Percentiles rank a stretch among this genome's conserved stretches.
phyloP scores from a whole-genome alignment of 768 basidiomycete genomes.

The Dacryopinax primogenitus region DNA sequence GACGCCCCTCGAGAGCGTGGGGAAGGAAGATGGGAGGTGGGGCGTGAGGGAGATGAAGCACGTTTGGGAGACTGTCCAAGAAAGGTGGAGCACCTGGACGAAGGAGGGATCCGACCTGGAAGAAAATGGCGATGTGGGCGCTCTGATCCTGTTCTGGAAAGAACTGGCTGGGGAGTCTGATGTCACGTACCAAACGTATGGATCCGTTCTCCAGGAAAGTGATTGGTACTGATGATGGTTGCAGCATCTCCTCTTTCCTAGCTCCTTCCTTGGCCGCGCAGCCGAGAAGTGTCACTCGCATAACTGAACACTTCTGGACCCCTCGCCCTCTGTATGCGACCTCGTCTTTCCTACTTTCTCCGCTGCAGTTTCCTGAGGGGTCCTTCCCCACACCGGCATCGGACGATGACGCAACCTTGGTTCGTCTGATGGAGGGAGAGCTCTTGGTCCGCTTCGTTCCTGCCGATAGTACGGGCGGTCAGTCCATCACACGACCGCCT shows the following conservation, averaged over 20 bases:
- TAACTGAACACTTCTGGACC: not conserved
- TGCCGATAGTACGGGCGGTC: not conserved
- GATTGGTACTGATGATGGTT: not conserved
- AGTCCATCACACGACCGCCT: not conserved
- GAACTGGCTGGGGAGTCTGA: not conserved
- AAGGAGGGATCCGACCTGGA: not conserved
- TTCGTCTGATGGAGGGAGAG: not conserved
- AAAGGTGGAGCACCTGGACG: not conserved
- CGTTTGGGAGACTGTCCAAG: not conserved
- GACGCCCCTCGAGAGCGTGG: not conserved
- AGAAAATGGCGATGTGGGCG: not conserved
- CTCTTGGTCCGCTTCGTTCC: not conserved
- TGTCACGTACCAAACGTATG: slow-evolving; percentile 1
- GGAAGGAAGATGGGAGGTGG: not conserved
- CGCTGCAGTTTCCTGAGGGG: not conserved
- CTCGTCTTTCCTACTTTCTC: not conserved
- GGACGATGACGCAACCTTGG: not conserved
- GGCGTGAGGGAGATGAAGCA: not conserved
- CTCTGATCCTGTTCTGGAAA: not conserved
- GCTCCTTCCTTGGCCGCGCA: not conserved
- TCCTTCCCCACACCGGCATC: not conserved
- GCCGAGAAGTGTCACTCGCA: not conserved
- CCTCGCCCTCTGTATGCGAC: not conserved
- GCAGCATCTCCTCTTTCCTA: not conserved
- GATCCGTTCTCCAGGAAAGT: not conserved